Conservation (phyloP, 108 stramenopile species). For the Phaeodactylum tricornutum region DNA sequence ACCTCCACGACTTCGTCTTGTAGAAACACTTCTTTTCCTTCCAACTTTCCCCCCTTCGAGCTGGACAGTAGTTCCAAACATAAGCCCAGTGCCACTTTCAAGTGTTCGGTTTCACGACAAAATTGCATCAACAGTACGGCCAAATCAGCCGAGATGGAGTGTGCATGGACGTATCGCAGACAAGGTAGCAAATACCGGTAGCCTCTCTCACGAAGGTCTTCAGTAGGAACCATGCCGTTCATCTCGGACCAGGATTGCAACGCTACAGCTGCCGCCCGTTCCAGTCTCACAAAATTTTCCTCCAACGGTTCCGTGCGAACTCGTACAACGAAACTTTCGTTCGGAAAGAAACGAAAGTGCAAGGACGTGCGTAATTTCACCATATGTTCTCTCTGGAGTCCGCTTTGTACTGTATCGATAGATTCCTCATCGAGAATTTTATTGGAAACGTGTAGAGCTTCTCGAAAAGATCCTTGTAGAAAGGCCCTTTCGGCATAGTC, state of each 20-base stretch:
- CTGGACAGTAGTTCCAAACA: background rate
- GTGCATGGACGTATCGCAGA: background rate
- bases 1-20: too few species aligned
- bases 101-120: background rate
- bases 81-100: background rate
- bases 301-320: too few species aligned
- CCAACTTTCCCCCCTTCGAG: too few species aligned
- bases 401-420: background rate
- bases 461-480: background rate
- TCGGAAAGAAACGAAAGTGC: background rate
- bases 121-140: conserved; percentile 2
- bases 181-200: background rate
- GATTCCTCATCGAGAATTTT: background rate
- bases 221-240: background rate
- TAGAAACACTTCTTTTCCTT: too few species aligned
- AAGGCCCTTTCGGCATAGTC: conserved; percentile 1
- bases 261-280: conserved; percentile 5
- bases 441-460: conserved; percentile 1
- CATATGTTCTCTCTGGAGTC: background rate
- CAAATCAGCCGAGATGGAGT: background rate
- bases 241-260: conserved; percentile 14
- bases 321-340: background rate
- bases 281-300: background rate
- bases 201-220: background rate
- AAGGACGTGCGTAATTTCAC: background rate